Conservation (phyloP, 2,329 filamentous ascomycete genomes). For the Trichoderma sp. region DNA sequence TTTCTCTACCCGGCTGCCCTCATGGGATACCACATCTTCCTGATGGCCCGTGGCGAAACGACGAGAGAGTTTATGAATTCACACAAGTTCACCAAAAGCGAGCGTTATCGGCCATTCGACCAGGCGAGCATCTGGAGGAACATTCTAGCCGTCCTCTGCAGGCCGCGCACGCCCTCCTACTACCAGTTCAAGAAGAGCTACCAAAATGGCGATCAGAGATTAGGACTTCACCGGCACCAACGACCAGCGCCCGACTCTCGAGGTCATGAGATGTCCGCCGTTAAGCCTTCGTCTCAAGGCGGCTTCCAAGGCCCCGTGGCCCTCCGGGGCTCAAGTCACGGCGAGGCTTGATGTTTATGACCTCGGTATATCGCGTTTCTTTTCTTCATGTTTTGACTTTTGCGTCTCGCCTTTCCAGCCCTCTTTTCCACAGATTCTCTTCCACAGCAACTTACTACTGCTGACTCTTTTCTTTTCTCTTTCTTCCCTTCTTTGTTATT, state of each 20-base stretch:
- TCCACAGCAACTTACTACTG: not conserved
- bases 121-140: constrained; percentile 77
- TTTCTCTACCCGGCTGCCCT: constrained; percentile 81
- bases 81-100: constrained; percentile 90
- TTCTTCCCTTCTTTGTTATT: no score
- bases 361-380: constrained; percentile 12
- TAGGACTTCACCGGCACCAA: constrained; percentile 56
- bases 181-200: constrained; percentile 81
- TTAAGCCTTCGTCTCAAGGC: constrained; percentile 45
- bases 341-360: constrained; percentile 26
- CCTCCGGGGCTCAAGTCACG: constrained; percentile 43
- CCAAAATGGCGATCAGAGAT: constrained; percentile 79
- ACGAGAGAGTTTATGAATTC: constrained; percentile 95
- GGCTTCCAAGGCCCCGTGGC: constrained; percentile 58
- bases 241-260: constrained; percentile 53
- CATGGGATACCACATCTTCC: constrained; percentile 85
- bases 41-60: constrained; percentile 89
- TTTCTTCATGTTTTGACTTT: constrained; percentile 2
- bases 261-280: constrained; percentile 73
- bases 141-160: constrained; percentile 76
- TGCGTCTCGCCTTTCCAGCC: not conserved
- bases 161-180: constrained; percentile 85
- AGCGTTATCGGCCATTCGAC: constrained; percentile 87
- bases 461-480: not conserved
- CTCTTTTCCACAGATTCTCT: not conserved